Base-by-base conservation (phyloP, 768 basidiomycete species). In the Lentinula aciculospora region DNA sequence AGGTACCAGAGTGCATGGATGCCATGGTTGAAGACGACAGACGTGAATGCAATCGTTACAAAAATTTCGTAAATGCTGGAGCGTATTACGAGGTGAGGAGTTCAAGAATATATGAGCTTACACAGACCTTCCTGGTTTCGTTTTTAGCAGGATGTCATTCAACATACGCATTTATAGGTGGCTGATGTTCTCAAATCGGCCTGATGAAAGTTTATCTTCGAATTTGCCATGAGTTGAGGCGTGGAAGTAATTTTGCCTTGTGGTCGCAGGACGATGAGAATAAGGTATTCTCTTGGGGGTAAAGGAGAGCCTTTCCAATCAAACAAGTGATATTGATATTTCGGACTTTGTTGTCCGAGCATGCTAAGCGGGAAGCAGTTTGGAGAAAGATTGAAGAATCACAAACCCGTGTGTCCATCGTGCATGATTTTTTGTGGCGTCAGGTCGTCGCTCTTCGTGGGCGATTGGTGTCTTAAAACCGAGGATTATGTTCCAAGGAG, bases 1-100 rank as follows among this genome's bases (percentile, higher is more conserved):
- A 46, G n/a, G 58, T 58, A 45, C 28, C 46, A 28, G 47, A 28
- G 4, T 51, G 15, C 49, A 53, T 39, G 25, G 37, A 49, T 49
- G 47, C 9, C 42, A 44, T 34, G 32, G 32, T 7, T 13, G n/a
- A n/a, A n/a, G 32, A 9, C 32, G 4, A 19, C 23, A 21, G 42
- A 21, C 42, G 42, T 44, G 9, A 9, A 39, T 4, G 15, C 7
- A 39, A 19, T 44, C 2, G 42, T 44, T n/a, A 9, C 23, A 3
- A 23, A 17, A 39, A 39, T 19, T 44, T 44, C 42, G 42, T 44
- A 12, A 44, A 44, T 23, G 42, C 23, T 21, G 42, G 21, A n/a
- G 19, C 23, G 8, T 23, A 44, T 1, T 7, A 19, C 42, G 21
- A 9, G 23, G 42, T 21, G 42, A 44, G 8, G 3, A 44, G 3